Evolutionary conservation across 2,329 filamentous ascomycete genomes (phyloP).

Genomic region (Ophiocordyceps sinensis): DNA sequence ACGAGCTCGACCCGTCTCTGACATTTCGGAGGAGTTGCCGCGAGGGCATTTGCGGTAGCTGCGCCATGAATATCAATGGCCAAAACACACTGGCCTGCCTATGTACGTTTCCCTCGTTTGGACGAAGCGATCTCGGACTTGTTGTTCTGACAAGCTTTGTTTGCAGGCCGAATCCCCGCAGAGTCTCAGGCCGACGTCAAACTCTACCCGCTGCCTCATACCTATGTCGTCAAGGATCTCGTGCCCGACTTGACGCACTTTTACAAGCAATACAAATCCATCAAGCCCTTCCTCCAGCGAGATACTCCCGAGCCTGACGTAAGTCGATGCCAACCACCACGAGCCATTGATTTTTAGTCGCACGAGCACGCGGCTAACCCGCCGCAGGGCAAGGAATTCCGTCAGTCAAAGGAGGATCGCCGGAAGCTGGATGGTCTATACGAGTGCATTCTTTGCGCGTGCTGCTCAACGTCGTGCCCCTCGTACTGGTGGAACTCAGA

Average conservation of each 20-base stretch:
- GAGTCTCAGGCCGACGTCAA: conserved; percentile 70
- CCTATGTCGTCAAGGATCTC: conserved; percentile 97
- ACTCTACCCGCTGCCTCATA: conserved; percentile 96
- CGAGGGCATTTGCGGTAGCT: conserved; percentile 97
- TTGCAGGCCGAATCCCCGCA: conserved; percentile 75
- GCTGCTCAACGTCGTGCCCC: conserved; percentile 98
- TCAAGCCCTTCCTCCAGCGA: conserved; percentile 95
- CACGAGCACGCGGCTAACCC: conserved; percentile 2
- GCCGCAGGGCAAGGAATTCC: conserved; percentile 72
- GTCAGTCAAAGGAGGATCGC: conserved; percentile 81
- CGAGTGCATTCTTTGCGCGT: conserved; percentile 98
- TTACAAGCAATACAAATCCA: conserved; percentile 99
- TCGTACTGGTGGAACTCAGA: conserved; percentile 99
- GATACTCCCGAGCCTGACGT: conserved; percentile 74
- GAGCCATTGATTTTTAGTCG: neutral
- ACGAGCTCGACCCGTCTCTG: conserved; percentile 90
- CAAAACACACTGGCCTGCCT: conserved; percentile 95
- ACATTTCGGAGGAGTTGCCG: conserved; percentile 93
- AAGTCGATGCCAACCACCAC: conserved; percentile 22
- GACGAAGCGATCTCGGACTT: too few relatives aligned
- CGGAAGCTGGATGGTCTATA: conserved; percentile 96
- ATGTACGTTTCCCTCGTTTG: conserved; percentile 47
- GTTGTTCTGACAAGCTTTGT: conserved; percentile 12
- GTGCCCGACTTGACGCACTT: conserved; percentile 96
- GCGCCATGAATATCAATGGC: conserved; percentile 99